Base-by-base conservation (phyloP, 169 alveolate genomes). In the Perkinsus marinus region DNA sequence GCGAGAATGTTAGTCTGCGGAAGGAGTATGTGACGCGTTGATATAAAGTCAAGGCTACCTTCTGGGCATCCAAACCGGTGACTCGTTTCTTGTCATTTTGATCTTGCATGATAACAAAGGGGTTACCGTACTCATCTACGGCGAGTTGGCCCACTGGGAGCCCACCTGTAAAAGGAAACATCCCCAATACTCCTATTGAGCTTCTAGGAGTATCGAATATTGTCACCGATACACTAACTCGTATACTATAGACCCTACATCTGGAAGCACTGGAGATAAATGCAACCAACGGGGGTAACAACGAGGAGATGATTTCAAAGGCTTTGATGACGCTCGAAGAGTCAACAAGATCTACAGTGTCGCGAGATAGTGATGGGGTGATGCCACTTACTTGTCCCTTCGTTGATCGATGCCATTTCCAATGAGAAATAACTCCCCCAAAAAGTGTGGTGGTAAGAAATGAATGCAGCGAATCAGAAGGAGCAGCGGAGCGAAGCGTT, bases 121-220 rank as follows among this genome's bases (percentile, higher is more conserved):
- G 99, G 93, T 98, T 97, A 39, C 99, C 99, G 96, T 95, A 98
- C 94, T 99, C 99, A 95, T 99, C 99, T 39, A 98, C 97, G 91
- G 99, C 99, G 92, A 98, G 79, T 30, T 57, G 79, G 5, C 79
- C 79, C 79, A 57, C 79, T 13, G 79, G 79, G 79, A 57, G 79
- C 36, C 79, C 79, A 26, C 79, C 79, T 57, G 22, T 13, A 13
- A 57, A 16, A 41, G 46, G 10, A 41, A 41, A 41, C 19, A 41
- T 3, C 46, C 10, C 3, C 46, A 10, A 3, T 10, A 41, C 19
- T 10, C n/a, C n/a, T n/a, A n/a, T n/a, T n/a, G n/a, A n/a, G n/a
- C n/a, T n/a, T n/a, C n/a, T n/a, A n/a, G n/a, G n/a, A n/a, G n/a
- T n/a, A n/a, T n/a, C n/a, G n/a, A n/a, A n/a, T n/a, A n/a, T n/a